These are phyloP conservation scores for Eucalyptus albens DNA, from an alignment of 345 rosid genomes.

Conservation along the genomic window DNA sequence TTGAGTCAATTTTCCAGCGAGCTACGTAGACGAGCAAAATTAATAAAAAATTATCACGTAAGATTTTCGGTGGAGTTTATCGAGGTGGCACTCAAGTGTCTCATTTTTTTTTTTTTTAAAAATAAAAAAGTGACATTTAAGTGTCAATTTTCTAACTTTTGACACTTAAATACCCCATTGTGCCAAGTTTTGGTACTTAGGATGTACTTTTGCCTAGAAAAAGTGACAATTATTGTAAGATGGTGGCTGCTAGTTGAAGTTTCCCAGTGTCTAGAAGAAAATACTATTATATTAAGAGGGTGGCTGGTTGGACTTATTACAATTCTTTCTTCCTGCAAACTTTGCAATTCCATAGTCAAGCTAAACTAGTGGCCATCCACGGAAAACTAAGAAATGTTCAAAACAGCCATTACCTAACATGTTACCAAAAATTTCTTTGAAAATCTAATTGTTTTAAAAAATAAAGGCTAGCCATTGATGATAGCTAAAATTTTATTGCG, in stretches of 20 bases:
- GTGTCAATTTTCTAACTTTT: too few species aligned
- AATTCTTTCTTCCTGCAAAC: background rate
- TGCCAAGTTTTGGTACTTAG: too few species aligned
- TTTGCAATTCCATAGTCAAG: background rate
- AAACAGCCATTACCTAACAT: background rate
- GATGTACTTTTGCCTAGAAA: too few species aligned
- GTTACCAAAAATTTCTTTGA: background rate
- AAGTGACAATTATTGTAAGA: background rate
- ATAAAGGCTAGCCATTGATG: background rate
- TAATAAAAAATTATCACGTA: too few species aligned
- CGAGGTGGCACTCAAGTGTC: too few species aligned
- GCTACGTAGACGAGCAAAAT: too few species aligned
- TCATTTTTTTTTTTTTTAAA: too few species aligned
- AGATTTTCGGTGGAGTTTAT: fast-evolving
- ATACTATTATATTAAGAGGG: background rate
- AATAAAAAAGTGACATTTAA: too few species aligned
- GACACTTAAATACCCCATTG: fast-evolving
- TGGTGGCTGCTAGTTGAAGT: background rate
- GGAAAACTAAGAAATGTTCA: background rate
- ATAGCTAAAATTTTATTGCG: too few species aligned
- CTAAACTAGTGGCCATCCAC: background rate
- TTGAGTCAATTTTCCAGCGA: too few species aligned
- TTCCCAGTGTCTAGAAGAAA: background rate
- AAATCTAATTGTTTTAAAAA: background rate
- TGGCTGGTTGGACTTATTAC: background rate